These are phyloP conservation scores for Fusarium liriodendri DNA, from an alignment of 2,329 filamentous ascomycete species.

Conservation along the genomic window DNA sequence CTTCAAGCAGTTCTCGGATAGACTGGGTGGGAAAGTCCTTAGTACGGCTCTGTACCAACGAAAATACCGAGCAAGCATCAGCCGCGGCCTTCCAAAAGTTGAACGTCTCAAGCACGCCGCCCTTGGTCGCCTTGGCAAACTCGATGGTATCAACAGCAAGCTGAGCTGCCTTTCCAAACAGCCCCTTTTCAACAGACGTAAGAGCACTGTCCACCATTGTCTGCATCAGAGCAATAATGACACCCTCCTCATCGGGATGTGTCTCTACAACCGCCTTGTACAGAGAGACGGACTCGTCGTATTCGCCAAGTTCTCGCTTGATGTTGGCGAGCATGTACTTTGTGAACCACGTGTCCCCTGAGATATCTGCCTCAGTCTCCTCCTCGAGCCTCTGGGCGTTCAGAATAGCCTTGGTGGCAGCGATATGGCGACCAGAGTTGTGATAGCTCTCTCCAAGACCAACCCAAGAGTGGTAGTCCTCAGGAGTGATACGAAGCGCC, in stretches of 20 bases:
- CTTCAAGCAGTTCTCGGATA: slow-evolving; percentile 69
- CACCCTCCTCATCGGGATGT: slow-evolving; percentile 82
- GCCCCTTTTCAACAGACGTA: slow-evolving; percentile 80
- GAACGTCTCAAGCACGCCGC: slow-evolving; percentile 76
- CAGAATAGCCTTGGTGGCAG: slow-evolving; percentile 90
- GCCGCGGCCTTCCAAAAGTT: slow-evolving; percentile 96
- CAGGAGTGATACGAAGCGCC: slow-evolving; percentile 83
- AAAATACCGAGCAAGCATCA: slow-evolving; percentile 88
- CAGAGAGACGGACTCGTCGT: slow-evolving; percentile 81
- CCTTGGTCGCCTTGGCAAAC: slow-evolving; percentile 72
- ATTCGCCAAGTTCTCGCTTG: slow-evolving; percentile 90
- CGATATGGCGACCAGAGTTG: slow-evolving; percentile 90
- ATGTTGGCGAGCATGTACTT: slow-evolving; percentile 98
- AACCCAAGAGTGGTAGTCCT: slow-evolving; percentile 96
- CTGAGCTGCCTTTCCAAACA: slow-evolving; percentile 85
- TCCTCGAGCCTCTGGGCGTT: slow-evolving; percentile 84
- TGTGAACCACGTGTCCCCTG: slow-evolving; percentile 88
- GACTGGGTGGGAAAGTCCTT: slow-evolving; percentile 69
- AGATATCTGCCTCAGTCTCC: slow-evolving; percentile 59
- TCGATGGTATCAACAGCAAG: slow-evolving; percentile 76
- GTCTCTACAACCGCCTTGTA: slow-evolving; percentile 79
- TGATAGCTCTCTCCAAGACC: slow-evolving; percentile 98
- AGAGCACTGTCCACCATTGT: slow-evolving; percentile 86
- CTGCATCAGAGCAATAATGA: slow-evolving; percentile 88
- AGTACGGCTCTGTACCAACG: slow-evolving; percentile 77